A percentile compares a stretch with the other conserved stretches of the same genome.
Evolutionary conservation across 2,329 filamentous ascomycete genomes (phyloP).

Genomic region (Trichoderma afroharzianum): DNA sequence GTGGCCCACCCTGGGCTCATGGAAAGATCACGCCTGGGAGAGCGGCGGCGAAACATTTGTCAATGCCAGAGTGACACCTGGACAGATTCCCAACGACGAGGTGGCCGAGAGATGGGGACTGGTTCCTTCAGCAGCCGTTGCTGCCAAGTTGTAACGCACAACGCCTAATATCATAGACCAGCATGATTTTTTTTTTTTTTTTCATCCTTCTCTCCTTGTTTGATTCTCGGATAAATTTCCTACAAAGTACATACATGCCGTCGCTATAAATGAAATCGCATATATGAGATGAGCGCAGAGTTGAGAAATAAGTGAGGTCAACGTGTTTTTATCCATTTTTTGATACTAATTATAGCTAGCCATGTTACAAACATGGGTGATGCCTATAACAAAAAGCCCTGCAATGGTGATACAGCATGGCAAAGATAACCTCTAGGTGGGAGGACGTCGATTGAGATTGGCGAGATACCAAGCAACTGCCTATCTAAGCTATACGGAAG

Average conservation of each 20-base stretch:
- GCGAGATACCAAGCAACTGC: neutral
- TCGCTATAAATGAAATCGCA: neutral
- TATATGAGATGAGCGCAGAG: neutral
- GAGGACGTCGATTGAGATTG: neutral
- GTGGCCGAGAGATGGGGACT: constrained; percentile 27
- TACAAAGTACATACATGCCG: neutral
- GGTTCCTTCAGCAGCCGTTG: constrained; percentile 23
- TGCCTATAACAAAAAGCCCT: neutral
- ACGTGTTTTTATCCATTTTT: neutral
- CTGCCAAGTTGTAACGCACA: constrained; percentile 28
- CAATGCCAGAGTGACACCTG: constrained; percentile 33
- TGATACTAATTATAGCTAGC: neutral
- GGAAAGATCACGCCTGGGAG: constrained; percentile 62
- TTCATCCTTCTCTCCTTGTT: neutral
- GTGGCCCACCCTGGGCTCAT: constrained; percentile 55
- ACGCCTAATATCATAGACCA: constrained; percentile 2
- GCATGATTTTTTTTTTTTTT: neutral
- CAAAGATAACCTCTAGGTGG: neutral
- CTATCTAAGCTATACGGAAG: neutral
- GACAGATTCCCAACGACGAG: constrained; percentile 31
- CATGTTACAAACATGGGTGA: neutral
- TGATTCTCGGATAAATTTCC: neutral
- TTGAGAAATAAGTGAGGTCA: neutral
- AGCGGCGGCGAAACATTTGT: constrained; percentile 51
- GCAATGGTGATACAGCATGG: neutral